Conservation (phyloP, 352 stramenopile genomes). For the Phytophthora sojae region DNA sequence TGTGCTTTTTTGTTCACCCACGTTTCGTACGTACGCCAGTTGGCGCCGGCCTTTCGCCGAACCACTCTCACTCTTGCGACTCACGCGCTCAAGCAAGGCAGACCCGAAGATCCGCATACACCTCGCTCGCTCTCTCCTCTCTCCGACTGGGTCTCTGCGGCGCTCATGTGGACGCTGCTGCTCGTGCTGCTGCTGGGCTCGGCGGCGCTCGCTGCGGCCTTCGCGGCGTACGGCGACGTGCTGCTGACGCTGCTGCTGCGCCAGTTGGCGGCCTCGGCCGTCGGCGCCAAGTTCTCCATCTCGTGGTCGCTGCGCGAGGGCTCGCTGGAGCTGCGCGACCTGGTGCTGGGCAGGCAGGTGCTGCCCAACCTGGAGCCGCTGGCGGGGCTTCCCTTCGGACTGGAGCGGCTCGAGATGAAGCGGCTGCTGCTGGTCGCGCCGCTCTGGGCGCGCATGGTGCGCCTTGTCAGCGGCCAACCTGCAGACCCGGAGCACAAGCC, state of each 20-base stretch:
- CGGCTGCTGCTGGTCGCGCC: conserved; percentile 64
- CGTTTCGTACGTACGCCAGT: conserved; percentile 10
- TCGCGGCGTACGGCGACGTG: conserved; percentile 63
- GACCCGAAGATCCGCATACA: background rate
- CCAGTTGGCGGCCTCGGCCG: conserved; percentile 46
- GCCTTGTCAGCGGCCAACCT: conserved; percentile 21
- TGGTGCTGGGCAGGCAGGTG: conserved; percentile 52
- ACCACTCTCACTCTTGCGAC: conserved; percentile 14
- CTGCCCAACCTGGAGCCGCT: conserved; percentile 67
- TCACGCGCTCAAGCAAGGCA: background rate
- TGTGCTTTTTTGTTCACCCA: background rate
- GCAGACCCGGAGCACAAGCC: conserved; percentile 12
- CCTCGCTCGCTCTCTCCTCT: background rate
- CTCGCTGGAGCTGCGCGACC: conserved; percentile 63
- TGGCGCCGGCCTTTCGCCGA: conserved; percentile 18
- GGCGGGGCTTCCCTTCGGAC: conserved; percentile 63
- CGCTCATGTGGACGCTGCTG: conserved; percentile 48
- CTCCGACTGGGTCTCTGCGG: conserved; percentile 4
- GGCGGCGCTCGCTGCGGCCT: conserved; percentile 28
- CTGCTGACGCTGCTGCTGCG: conserved; percentile 66
- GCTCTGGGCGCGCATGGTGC: conserved; percentile 46
- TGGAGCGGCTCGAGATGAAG: conserved; percentile 71
- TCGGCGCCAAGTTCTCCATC: conserved; percentile 68
- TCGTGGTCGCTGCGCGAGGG: conserved; percentile 71
- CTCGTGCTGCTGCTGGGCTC: conserved; percentile 45